Evolutionary conservation across 148 eudicot genomes (phyloP).

Genomic region (Hydrangea macrophylla): DNA sequence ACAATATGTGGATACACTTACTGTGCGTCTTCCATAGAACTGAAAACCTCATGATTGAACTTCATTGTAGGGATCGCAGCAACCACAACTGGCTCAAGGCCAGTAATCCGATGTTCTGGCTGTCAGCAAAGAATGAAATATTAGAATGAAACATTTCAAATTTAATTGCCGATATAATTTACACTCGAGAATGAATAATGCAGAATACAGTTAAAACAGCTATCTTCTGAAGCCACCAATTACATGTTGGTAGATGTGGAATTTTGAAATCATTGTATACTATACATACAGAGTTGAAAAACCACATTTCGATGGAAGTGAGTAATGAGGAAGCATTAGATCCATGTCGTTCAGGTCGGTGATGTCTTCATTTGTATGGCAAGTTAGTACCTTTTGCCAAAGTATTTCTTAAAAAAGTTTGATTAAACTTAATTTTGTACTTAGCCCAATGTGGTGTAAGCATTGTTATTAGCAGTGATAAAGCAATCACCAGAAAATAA

Average conservation of each 20-base stretch:
- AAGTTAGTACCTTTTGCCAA: no score
- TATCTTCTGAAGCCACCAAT: not conserved
- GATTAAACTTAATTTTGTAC: not conserved
- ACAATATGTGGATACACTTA: slow-evolving; percentile 27
- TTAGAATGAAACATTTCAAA: slow-evolving; percentile 1
- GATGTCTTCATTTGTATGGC: no score
- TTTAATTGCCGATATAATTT: not conserved
- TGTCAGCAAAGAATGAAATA: slow-evolving; percentile 24
- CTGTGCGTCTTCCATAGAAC: slow-evolving; percentile 54
- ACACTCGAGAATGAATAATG: not conserved
- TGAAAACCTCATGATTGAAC: slow-evolving; percentile 52
- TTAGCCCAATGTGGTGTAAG: not conserved
- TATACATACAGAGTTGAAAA: no score
- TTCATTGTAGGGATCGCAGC: slow-evolving; percentile 73
- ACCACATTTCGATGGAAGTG: no score
- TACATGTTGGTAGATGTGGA: no score
- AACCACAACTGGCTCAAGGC: slow-evolving; percentile 52
- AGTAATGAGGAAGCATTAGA: no score
- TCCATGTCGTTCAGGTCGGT: no score
- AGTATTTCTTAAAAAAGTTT: not conserved
- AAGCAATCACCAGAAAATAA: not conserved
- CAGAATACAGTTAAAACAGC: not conserved
- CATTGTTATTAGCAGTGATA: not conserved
- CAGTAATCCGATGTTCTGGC: slow-evolving; percentile 51
- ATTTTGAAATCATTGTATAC: no score